phyloP scores from a whole-genome alignment of 192 early-diverging fungal genomes.

The Obelidium mucronatum region DNA sequence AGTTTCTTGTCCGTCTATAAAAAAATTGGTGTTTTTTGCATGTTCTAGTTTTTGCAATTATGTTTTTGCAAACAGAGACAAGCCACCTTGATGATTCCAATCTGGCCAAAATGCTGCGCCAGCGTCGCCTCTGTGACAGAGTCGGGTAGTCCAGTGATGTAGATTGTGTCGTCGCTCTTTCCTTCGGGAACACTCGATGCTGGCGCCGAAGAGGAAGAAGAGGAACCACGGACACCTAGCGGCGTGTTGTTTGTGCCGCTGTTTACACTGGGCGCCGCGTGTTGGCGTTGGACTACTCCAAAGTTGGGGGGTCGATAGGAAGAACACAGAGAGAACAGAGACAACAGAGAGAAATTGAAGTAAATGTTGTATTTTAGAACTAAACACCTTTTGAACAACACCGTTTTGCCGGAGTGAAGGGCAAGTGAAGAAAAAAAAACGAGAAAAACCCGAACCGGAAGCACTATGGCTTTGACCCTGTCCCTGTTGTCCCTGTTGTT shows the following conservation, averaged over 20 bases:
- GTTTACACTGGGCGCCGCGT: neutral
- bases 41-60: too few relatives aligned
- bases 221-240: neutral
- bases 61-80: conserved; percentile 1
- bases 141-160: conserved; percentile 69
- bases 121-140: conserved; percentile 69
- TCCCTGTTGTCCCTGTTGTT: neutral
- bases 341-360: too few relatives aligned
- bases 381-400: too few relatives aligned
- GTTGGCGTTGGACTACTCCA: neutral
- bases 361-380: too few relatives aligned
- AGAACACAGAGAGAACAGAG: too few relatives aligned
- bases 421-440: too few relatives aligned
- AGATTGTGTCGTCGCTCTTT: conserved; percentile 71
- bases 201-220: neutral
- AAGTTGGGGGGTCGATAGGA: neutral
- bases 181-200: conserved; percentile 18
- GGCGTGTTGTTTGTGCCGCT: conserved; percentile 22
- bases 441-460: neutral
- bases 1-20: conserved; percentile 66
- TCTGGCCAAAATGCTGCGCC: conserved; percentile 67
- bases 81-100: conserved; percentile 72
- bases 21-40: too few relatives aligned
- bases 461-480: neutral
- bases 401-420: too few relatives aligned